Base-by-base conservation (phyloP, 257 asterid species). In the Solanum rostratum region DNA sequence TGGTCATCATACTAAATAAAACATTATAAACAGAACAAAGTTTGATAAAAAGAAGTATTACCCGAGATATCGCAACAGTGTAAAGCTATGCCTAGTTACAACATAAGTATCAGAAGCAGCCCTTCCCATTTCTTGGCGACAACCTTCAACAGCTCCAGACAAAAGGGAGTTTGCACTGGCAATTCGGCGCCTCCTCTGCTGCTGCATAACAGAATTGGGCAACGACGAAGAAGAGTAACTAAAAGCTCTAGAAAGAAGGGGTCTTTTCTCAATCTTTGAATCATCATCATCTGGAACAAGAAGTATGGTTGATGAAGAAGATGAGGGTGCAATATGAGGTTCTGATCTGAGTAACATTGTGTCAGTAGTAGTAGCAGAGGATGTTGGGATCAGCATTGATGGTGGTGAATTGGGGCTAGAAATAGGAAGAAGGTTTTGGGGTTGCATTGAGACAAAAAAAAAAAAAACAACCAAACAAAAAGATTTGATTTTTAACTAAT, bases 21-120 rank as follows among this genome's bases (percentile, higher is more conserved):
- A 78, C 45, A 78, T 78, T 49, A 49, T 78, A 8, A 78, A 1
- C 82, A 45, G 24, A 59, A 41, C 45, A 50, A 11, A 65, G 43
- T 1, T 29, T 29, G 11, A 79, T 30, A 74, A 15, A 79, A 86
- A 19, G 33, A 60, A 81, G 3, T 5, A 29, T 90, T 91, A 96
- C 99, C 99, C 98, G 20, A 97, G 90, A 91, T 88, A 95, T 15
- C 92, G 76, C 91, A 93, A 83, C 82, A 97, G 88, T 85, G 85
- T 89, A 60, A 90, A 87, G 86, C 91, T 85, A 52, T 92, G 89
- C 30, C 97, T 92, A 52, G 97, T 91, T 84, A 91, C 86, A 87
- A 88, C 24, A 84, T 83, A 88, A 52, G 97, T 90, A 80, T 92
- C 97, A 39, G 93, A 86, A 50, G 92, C 94, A 73, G 93, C 92